These are phyloP conservation scores for Phialemoniopsis sp. DNA, from an alignment of 2,329 filamentous ascomycete species.

Conservation along the genomic window DNA sequence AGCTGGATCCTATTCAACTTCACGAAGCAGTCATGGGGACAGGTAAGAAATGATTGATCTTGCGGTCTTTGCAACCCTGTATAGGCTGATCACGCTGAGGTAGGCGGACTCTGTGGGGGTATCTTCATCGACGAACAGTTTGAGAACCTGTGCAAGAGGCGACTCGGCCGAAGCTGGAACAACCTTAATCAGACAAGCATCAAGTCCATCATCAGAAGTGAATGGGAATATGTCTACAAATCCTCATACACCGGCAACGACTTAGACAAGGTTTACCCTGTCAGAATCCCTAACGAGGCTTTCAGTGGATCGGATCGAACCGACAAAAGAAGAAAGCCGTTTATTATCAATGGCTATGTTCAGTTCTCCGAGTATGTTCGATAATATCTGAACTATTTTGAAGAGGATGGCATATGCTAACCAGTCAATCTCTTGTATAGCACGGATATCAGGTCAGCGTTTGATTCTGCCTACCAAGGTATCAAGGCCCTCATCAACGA, in stretches of 20 bases:
- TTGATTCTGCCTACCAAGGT: not conserved
- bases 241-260: conserved; percentile 8
- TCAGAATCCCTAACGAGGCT: conserved; percentile 7
- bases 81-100: not conserved
- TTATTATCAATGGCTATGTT: not conserved
- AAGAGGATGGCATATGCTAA: too few species aligned
- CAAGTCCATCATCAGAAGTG: conserved; percentile 7
- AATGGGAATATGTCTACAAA: conserved; percentile 21
- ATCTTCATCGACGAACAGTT: conserved; percentile 35
- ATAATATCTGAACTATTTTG: not conserved
- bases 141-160: conserved; percentile 16
- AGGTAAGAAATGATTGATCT: conserved; percentile 22
- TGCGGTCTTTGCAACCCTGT: too few species aligned
- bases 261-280: conserved; percentile 3
- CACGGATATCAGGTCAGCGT: not conserved
- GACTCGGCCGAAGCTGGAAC: conserved; percentile 7
- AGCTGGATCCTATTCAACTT: conserved; percentile 17
- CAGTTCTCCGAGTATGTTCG: not conserved
- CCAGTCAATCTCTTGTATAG: too few species aligned
- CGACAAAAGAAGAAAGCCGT: not conserved
- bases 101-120: conserved; percentile 32
- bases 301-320: not conserved
- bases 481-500: conserved; percentile 12
- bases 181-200: not conserved
- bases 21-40: conserved; percentile 31